Evolutionary conservation across 2,329 filamentous ascomycete genomes (phyloP), one percentile per base, ranked within the genome.

Genomic region (Colletotrichum liriopes): DNA sequence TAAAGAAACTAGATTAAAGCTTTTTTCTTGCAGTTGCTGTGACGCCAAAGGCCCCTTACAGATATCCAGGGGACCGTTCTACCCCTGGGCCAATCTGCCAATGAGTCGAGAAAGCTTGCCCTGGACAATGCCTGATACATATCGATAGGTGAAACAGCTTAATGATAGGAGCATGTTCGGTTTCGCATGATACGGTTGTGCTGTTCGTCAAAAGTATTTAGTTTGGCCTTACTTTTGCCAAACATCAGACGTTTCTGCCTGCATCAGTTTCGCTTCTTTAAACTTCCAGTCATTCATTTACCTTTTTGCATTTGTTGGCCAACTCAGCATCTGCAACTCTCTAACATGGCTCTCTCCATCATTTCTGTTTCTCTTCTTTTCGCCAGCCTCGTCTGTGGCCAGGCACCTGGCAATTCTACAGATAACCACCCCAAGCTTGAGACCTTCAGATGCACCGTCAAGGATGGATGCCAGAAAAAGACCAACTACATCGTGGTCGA

Each of bases 401-500:
- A 73, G 45, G 18, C 67, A 41, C 62, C 62, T 66, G 61, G 71
- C 73, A 60, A 77, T 67, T 16, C 64, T 78, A 20, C 62, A 6
- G 86, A 88, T 74, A 80, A 81, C 32, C 86, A 88, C 71, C 87
- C 87, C 39, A 82, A 83, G 74, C 78, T 90, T 58, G 83, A 82
- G 11, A 89, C 87, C 11, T 87, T 82, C 78, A 83, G 84, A 72
- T 89, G 87, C 79, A 87, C 86, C 52, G 85, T 82, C 35, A 77
- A 76, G 6, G 81, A 79, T 54, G 88, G 88, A 32, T 90, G 88
- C 80, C 81, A 81, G 49, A 72, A 79, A 32, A 81, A 84, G 71
- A 81, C 83, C 69, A 88, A 84, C 54, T 86, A 84, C n/a, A 74
- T 90, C 49, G 87, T 89, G 16, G 79, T 88, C 8, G 87, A 90